Percentiles rank a stretch among this genome's conserved stretches.
These are phyloP conservation scores for Apophysomyces sp. DNA, from an alignment of 371 early-diverging fungal genomes.

Conservation along the genomic window DNA sequence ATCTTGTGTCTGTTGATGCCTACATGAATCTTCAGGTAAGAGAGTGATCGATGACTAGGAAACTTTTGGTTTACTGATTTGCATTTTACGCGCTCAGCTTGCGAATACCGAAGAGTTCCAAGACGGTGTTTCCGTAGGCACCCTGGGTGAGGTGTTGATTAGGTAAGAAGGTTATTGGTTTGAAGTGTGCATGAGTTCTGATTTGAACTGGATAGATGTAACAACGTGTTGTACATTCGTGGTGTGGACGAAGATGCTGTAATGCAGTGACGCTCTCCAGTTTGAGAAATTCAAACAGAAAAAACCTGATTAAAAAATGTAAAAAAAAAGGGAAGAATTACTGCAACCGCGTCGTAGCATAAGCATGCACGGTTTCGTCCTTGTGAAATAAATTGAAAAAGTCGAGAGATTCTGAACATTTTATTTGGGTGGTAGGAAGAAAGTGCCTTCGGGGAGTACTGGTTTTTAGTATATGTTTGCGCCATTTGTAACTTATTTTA, in stretches of 20 bases:
- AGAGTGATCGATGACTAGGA: too few relatives aligned
- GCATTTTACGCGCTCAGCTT: conserved; percentile 60
- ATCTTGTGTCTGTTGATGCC: conserved; percentile 88
- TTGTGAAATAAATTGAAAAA: neutral
- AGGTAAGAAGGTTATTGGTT: conserved; percentile 54
- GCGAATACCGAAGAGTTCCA: conserved; percentile 93
- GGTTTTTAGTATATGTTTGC: too few relatives aligned
- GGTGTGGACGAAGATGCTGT: conserved; percentile 63
- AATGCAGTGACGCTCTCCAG: conserved; percentile 19
- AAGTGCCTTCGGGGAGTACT: too few relatives aligned
- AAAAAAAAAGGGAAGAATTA: neutral
- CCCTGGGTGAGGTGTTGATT: conserved; percentile 92
- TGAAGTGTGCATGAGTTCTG: neutral
- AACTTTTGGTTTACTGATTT: too few relatives aligned
- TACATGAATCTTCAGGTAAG: conserved; percentile 97
- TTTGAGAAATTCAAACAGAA: neutral
- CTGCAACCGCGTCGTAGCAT: neutral
- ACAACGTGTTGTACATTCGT: conserved; percentile 86
- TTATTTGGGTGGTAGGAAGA: too few relatives aligned
- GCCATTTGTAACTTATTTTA: too few relatives aligned
- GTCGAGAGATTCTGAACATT: too few relatives aligned
- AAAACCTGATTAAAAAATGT: neutral
- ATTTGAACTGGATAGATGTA: conserved; percentile 60
- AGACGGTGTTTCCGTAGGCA: conserved; percentile 87
- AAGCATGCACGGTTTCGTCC: neutral